Conservation (phyloP, 129 eudicot species). For the Helichrysum umbraculigerum region DNA sequence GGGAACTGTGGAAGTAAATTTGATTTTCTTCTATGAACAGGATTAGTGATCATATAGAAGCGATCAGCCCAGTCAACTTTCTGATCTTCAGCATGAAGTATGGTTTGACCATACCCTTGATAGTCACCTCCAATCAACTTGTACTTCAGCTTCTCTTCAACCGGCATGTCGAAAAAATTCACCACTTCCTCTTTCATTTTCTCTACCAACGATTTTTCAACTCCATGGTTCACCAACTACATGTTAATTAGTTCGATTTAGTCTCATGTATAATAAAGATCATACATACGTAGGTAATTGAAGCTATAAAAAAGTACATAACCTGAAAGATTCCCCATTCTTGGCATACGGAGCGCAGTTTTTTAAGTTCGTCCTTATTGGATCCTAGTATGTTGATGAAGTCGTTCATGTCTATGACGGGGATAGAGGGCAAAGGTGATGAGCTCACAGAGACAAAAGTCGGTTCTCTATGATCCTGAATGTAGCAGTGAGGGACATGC, state of each 20-base stretch:
- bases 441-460: conserved; percentile 12
- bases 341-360: conserved; percentile 20
- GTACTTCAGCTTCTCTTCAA: conserved; percentile 55
- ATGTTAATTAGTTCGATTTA: not conserved
- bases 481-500: conserved; percentile 28
- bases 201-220: conserved; percentile 43
- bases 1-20: conserved; percentile 54
- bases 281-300: not conserved
- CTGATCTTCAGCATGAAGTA: conserved; percentile 36
- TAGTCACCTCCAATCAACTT: conserved; percentile 40
- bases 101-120: conserved; percentile 65
- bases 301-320: not conserved
- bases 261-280: conserved; percentile 12
- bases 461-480: conserved; percentile 39
- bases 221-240: conserved; percentile 72
- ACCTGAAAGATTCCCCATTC: conserved; percentile 75
- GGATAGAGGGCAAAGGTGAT: conserved; percentile 37
- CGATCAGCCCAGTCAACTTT: conserved; percentile 62
- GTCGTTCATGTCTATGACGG: conserved; percentile 49
- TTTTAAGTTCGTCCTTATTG: conserved; percentile 14
- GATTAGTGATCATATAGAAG: conserved; percentile 55
- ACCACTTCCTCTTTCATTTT: conserved; percentile 40
- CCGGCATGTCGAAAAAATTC: conserved; percentile 49
- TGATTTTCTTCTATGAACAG: conserved; percentile 50
- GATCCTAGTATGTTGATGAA: conserved; percentile 26